phyloP scores from a whole-genome alignment of 2,329 filamentous ascomycete genomes.

The Pseudogymnoascus sp. region DNA sequence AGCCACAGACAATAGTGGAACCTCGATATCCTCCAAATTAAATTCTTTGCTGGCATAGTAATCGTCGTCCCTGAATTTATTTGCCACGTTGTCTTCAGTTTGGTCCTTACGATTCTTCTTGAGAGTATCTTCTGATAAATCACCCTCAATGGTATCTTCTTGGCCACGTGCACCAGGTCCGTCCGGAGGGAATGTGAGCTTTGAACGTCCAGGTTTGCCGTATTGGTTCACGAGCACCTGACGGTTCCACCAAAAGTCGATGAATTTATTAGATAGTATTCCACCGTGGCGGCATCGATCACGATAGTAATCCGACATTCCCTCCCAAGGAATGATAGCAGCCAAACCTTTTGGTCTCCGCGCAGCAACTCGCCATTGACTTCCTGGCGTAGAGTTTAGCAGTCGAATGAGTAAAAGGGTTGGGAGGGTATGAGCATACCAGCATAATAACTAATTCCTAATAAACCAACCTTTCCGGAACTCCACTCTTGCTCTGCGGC shows the following conservation, averaged over 20 bases:
- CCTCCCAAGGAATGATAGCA: conserved; percentile 47
- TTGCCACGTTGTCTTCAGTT: background rate
- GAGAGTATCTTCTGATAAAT: conserved; percentile 45
- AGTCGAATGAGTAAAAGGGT: conserved; percentile 14
- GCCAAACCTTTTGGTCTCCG: conserved; percentile 30
- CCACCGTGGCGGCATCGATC: conserved; percentile 55
- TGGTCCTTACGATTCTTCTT: conserved; percentile 33
- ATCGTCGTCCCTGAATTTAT: background rate
- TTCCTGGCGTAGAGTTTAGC: conserved; percentile 14
- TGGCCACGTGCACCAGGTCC: conserved; percentile 12
- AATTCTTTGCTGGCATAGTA: conserved; percentile 36
- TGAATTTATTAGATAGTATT: conserved; percentile 51
- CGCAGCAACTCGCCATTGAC: background rate
- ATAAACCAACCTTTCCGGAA: conserved; percentile 37
- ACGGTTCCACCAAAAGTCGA: conserved; percentile 58
- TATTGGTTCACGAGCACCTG: conserved; percentile 64
- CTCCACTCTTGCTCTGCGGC: conserved; percentile 39
- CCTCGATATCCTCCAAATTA: conserved; percentile 55
- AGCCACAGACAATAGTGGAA: conserved; percentile 57
- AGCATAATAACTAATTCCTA: conserved; percentile 42
- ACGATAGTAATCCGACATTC: conserved; percentile 47
- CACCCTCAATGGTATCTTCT: conserved; percentile 49
- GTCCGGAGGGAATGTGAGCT: conserved; percentile 27
- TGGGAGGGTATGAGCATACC: background rate
- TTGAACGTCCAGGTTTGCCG: conserved; percentile 43